Evolutionary conservation across 2,329 filamentous ascomycete genomes (phyloP).

Genomic region (Xenosphaeropsis pyriputrescens): DNA sequence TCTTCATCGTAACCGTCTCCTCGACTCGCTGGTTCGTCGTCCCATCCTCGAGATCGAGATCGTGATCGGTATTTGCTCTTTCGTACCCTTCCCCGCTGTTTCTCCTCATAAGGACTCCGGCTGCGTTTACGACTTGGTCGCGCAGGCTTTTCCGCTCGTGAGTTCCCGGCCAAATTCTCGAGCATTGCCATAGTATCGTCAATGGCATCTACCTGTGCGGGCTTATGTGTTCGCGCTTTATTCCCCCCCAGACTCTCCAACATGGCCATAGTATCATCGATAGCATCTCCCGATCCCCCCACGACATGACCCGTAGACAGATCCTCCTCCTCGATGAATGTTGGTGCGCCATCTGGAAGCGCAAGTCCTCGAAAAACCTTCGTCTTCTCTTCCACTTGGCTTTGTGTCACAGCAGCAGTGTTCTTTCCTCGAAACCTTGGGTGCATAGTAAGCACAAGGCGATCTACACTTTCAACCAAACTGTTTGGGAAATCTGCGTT

Average conservation of each 20-base stretch:
- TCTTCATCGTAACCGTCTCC: conserved; percentile 39
- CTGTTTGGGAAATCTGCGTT: conserved; percentile 74
- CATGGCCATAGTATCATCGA: conserved; percentile 10
- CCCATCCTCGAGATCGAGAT: conserved; percentile 31
- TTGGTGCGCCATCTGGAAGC: conserved; percentile 58
- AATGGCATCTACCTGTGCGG: conserved; percentile 45
- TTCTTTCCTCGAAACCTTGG: conserved; percentile 62
- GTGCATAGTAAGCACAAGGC: conserved; percentile 77
- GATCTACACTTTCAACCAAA: conserved; percentile 82
- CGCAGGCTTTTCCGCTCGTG: conserved; percentile 21
- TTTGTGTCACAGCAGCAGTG: conserved; percentile 24
- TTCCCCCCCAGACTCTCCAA: neutral
- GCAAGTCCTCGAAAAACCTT: conserved; percentile 84
- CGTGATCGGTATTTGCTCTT: conserved; percentile 31
- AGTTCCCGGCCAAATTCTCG: conserved; percentile 68
- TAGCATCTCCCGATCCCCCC: conserved; percentile 16
- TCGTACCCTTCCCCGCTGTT: conserved; percentile 18
- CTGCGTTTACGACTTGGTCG: conserved; percentile 33
- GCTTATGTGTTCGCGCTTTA: conserved; percentile 11
- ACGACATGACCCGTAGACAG: conserved; percentile 16
- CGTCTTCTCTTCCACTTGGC: conserved; percentile 52
- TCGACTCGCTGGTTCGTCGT: conserved; percentile 19
- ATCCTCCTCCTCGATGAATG: conserved; percentile 30
- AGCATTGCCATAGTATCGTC: conserved; percentile 88
- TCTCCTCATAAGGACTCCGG: conserved; percentile 29